phyloP scores from a whole-genome alignment of 768 basidiomycete species.

The Hirschioporus abietinus region DNA sequence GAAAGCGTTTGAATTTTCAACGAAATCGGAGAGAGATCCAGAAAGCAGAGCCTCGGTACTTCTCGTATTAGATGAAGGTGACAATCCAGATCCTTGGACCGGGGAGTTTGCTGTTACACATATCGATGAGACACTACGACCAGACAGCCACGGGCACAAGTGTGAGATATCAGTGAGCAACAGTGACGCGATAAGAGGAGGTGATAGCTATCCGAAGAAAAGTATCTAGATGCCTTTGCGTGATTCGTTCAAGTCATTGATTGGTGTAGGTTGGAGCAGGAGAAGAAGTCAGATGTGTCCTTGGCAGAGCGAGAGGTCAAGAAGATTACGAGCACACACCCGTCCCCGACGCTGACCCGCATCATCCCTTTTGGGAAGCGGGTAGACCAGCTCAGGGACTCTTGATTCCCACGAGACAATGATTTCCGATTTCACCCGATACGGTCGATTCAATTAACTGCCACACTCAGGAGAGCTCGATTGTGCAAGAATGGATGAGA shows the following conservation, averaged over 20 bases:
- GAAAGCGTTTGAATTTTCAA: neutral
- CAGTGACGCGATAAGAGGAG: neutral
- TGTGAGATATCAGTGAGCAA: neutral
- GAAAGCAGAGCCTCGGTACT: neutral
- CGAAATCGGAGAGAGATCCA: neutral
- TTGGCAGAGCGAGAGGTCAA: neutral
- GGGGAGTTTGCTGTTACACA: neutral
- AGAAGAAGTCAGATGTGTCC: neutral
- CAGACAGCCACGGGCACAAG: neutral
- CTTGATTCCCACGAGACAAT: neutral
- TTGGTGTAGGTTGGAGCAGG: neutral
- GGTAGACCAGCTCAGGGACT: neutral
- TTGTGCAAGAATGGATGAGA: neutral
- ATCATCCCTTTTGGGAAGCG: neutral
- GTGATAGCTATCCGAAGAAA: neutral
- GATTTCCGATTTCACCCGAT: neutral
- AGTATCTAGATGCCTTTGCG: neutral
- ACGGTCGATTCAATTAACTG: neutral
- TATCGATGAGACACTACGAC: neutral
- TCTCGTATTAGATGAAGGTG: neutral
- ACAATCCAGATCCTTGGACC: neutral
- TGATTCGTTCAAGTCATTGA: neutral
- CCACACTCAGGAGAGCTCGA: too few relatives aligned
- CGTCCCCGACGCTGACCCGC: neutral
- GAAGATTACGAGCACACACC: neutral